phyloP scores from a whole-genome alignment of 805 yeast genomes.

The Candida railenensis region DNA sequence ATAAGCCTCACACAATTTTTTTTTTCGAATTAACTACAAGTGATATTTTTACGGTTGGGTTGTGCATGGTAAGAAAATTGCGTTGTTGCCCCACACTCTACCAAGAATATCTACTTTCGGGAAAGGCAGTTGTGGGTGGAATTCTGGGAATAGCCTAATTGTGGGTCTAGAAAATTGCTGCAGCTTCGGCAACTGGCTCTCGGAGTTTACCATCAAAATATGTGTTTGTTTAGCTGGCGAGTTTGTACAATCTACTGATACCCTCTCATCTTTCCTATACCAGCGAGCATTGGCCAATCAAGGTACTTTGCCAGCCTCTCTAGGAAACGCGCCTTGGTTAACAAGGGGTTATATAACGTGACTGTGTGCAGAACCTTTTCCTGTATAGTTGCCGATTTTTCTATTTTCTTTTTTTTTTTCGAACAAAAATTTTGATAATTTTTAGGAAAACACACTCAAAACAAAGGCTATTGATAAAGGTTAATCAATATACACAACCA shows the following conservation, averaged over 20 bases:
- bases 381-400: not conserved
- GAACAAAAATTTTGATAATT: slow-evolving; percentile 3
- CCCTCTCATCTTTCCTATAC: no score
- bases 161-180: no score
- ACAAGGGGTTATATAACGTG: not conserved
- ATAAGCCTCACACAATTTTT: not conserved
- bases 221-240: no score
- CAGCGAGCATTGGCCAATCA: no score
- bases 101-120: not conserved
- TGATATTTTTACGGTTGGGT: not conserved
- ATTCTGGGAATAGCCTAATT: no score
- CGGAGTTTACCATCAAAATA: no score
- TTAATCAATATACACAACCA: not conserved
- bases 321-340: not conserved
- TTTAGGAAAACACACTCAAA: slow-evolving; percentile 1
- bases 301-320: not conserved
- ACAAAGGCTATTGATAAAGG: not conserved
- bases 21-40: not conserved
- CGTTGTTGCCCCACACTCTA: not conserved
- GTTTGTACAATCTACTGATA: no score
- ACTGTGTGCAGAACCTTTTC: not conserved
- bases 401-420: not conserved
- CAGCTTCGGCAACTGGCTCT: no score
- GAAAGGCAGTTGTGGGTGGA: not conserved
- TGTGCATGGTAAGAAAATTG: not conserved